Base-by-base conservation (phyloP, 2,329 filamentous ascomycete species). In the Rhynchosporium agropyri region DNA sequence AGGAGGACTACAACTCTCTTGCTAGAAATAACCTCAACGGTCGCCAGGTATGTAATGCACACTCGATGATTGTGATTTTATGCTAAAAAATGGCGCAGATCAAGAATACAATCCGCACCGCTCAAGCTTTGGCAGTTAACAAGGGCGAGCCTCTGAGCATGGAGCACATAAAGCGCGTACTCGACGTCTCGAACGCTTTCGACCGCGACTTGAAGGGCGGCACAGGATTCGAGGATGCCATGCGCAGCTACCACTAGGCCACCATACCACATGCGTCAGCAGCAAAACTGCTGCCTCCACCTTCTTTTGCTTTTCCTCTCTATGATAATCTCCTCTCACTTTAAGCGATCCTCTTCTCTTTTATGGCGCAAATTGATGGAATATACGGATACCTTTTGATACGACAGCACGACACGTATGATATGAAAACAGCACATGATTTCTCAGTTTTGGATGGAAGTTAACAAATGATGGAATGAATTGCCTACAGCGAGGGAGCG, bases 101-200 rank as follows among this genome's bases (percentile, higher is more conserved):
- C 81, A 96, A 96, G 80, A 96, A 96, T 74, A 88, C 89, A 10
- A 88, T 96, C 55, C 85, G 89, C 61, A 93, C 90, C 0, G 91
- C 91, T 1, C 91, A 96, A 76, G 89, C 90, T 0, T 81, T 97
- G 15, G 91, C 92, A 1, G 83, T 94, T 50, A 89, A 91, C 67
- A 90, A 92, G 74, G 80, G 84, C 31, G 84, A 88, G 63, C 79
- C 84, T 3, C 82, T 97, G 38, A 84, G 84, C 60, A 92, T 96
- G 89, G 81, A 81, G 56, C 91, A 96, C 72, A 89, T 97, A 73
- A 85, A 84, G 68, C 85, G 91, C 65, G 91, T 96, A 12, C 82
- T 97, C n/a, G 89, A 92, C 49, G 91, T 96, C 2, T 88, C 89
- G 29, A 87, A 91, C 75, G 89, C 86, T 42, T 97, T 97, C 75